Evolutionary conservation across 2,329 filamentous ascomycete species (phyloP), one percentile per base, ranked within the genome.

Genomic region (Aureobasidium melanogenum): DNA sequence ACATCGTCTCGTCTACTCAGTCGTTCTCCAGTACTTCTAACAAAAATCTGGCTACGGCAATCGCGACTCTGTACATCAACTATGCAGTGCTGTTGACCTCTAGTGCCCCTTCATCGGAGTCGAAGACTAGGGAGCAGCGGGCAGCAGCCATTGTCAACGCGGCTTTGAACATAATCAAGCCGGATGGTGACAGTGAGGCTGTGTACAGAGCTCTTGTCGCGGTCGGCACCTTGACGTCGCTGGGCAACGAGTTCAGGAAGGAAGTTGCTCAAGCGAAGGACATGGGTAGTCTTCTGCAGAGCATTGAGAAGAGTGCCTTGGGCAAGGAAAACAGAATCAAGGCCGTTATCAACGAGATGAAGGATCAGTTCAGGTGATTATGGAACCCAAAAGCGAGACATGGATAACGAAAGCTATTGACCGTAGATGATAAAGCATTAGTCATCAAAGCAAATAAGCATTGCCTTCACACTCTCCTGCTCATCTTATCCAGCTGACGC

Each of bases 1-100:
- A 81, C 41, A 82, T 88, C 5, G 77, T 89, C 5, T 74, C 77
- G 2, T 82, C 88, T 30, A 76, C 95, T 9, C 82, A 86, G 56
- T 81, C 83, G 0, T 82, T 89, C 28, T 76, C 86, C 3, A 81
- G 81, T 75, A 70, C 71, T n/a, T 69, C 71, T 48, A 73, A 72
- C 32, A 68, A 69, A 1, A 96, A 96, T 67, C 78, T 97, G 12
- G 83, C 88, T 55, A 87, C 96, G 60, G 93, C 94, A 0, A 79
- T 90, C 19, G 86, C 89, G 0, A 96, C 94, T 0, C 80, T 90
- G 0, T 86, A 88, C 63, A 87, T 97, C 71, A 97, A 99, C 74
- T 88, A 89, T 65, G 81, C 91, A 0, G 90, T 96, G 1, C 80
- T 92, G 12, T 81, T 89, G 5, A 82, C 81, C 3, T 67, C 67